Percentiles rank a stretch among this genome's conserved stretches.
These are phyloP conservation scores for Rhizopogon roseolus DNA, from an alignment of 768 basidiomycete species.

Conservation along the genomic window DNA sequence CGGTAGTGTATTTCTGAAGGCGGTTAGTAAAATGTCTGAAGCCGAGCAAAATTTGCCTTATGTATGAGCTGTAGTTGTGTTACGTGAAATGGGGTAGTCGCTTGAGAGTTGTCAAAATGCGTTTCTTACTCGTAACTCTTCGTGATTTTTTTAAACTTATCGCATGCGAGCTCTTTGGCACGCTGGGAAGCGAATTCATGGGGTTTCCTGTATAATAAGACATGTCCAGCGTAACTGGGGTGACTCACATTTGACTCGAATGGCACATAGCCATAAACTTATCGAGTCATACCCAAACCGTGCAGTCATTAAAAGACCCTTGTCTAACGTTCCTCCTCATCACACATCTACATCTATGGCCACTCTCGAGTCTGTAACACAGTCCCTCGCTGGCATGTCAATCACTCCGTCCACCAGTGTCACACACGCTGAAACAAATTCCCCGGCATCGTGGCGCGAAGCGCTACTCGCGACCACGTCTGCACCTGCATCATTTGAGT, in stretches of 20 bases:
- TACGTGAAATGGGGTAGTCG: conserved; percentile 10
- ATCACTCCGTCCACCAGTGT: conserved; percentile 51
- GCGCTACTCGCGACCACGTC: conserved; percentile 51
- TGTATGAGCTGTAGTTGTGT: background rate
- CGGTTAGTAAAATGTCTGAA: background rate
- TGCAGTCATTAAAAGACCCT: conserved; percentile 12
- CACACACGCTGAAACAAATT: conserved; percentile 57
- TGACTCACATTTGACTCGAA: conserved; percentile 13
- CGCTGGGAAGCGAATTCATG: conserved; percentile 21
- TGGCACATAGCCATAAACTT: conserved; percentile 9
- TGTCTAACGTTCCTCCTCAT: background rate
- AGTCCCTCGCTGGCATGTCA: conserved; percentile 47
- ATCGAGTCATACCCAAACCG: conserved; percentile 22
- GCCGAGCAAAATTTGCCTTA: background rate
- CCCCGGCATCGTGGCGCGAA: conserved; percentile 75
- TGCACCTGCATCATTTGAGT: conserved; percentile 57
- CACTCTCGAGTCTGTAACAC: conserved; percentile 26
- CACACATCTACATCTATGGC: conserved; percentile 26
- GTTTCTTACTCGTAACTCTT: conserved; percentile 3
- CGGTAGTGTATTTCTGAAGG: background rate
- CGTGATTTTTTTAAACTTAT: conserved; percentile 5
- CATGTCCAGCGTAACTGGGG: conserved; percentile 6
- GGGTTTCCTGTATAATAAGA: conserved; percentile 11
- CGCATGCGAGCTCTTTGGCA: conserved; percentile 23
- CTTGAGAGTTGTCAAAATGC: conserved; percentile 7